A percentile compares a stretch with the other conserved stretches of the same genome.
These are phyloP conservation scores for Vicia villosa DNA, from an alignment of 306 rosid species.

Conservation along the genomic window DNA sequence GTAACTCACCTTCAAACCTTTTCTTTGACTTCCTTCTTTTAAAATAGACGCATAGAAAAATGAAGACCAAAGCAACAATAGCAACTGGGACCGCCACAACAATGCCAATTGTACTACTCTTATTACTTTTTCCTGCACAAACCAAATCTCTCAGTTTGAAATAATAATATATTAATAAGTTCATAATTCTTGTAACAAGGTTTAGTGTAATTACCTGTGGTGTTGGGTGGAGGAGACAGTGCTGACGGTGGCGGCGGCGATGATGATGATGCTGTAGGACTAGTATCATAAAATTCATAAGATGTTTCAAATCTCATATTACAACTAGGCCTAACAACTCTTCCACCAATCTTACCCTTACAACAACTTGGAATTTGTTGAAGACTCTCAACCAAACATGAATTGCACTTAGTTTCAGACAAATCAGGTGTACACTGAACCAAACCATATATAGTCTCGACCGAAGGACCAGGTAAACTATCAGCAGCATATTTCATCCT, in stretches of 20 bases:
- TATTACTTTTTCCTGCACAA: slow-evolving; percentile 45
- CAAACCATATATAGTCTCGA: slow-evolving; percentile 31
- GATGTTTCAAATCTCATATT: slow-evolving; percentile 27
- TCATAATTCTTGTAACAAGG: background rate
- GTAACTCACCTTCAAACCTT: slow-evolving; percentile 23
- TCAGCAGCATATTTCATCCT: slow-evolving; percentile 29
- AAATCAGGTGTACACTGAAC: slow-evolving; percentile 53
- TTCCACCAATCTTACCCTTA: background rate
- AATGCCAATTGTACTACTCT: background rate
- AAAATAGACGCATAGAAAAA: slow-evolving; percentile 29
- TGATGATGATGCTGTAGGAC: background rate
- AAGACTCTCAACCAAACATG: slow-evolving; percentile 17
- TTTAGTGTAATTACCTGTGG: background rate
- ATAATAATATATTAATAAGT: slow-evolving; percentile 2
- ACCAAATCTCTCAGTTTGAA: background rate
- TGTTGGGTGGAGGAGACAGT: background rate
- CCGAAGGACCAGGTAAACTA: background rate
- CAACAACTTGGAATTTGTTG: slow-evolving; percentile 11
- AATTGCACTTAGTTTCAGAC: background rate
- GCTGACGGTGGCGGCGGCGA: background rate
- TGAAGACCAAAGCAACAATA: slow-evolving; percentile 24
- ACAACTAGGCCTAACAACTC: slow-evolving; percentile 37
- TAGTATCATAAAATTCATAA: slow-evolving; percentile 15
- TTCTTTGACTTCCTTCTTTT: slow-evolving; percentile 24
- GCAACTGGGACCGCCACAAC: slow-evolving; percentile 32